Base-by-base conservation (phyloP, 1,284 basidiomycete species). In the Moesziomyces parantarcticus region DNA sequence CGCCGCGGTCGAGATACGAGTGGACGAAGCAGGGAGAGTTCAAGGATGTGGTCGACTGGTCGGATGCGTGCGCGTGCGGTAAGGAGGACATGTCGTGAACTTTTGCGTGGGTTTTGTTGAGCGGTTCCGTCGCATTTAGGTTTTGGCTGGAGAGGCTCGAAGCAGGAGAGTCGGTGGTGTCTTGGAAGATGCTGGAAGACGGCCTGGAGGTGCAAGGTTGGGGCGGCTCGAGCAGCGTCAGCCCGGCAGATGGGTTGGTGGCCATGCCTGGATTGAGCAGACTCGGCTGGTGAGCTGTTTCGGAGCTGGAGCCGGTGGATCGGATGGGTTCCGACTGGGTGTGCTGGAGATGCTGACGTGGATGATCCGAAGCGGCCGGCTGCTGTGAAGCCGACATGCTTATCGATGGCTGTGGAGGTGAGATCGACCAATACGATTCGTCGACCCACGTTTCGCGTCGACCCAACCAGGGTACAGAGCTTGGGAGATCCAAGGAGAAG, bases 1-100 rank as follows among this genome's bases (percentile, higher is more conserved):
- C 65, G 16, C 63, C 77, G 20, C 58, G 63, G 42, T 78, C 77
- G 21, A 78, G 61, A 36, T 76, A 69, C 2, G 75, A 77, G 41
- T 78, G 77, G n/a, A 78, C 75, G 29, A 77, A 78, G 48, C 77
- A 78, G 5, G 77, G 77, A n/a, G 70, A 68, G 39, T 51, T 62
- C 26, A 74, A 47, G 11, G 57, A 50, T 18, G 56, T 34, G 23
- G 58, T 18, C 5, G 58, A 14, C 23, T 65, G 68, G 10, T 58
- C 58, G 14, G 62, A 42, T 18, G 62, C 10, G 21, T 56, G 54
- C 3, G 50, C 40, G 36, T 72, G 69, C 25, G 63, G 63, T 13
- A 72, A 26, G 9, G 59, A 51, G 1, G 69, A 66, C 52, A 72
- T 57, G 53, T 67, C 69, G 53, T 72, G 69, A 18, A 72, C 57